Percentiles rank a stretch among this genome's conserved stretches.
phyloP scores from a whole-genome alignment of 2,329 filamentous ascomycete genomes.

The Pseudocercospora vitis region DNA sequence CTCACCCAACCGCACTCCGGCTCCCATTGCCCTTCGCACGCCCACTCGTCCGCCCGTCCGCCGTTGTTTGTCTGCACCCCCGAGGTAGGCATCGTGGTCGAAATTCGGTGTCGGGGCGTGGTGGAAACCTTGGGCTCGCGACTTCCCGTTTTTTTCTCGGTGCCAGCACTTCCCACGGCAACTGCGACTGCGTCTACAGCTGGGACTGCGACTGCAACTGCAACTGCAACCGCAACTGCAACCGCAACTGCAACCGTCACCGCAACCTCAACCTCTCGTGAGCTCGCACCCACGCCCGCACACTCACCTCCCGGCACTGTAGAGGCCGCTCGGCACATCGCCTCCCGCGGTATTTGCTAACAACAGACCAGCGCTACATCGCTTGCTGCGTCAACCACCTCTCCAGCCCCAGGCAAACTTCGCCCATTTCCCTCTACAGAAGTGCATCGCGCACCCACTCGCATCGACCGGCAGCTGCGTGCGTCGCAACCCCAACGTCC shows the following conservation, averaged over 20 bases:
- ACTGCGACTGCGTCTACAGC: too few species aligned
- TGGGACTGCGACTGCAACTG: too few species aligned
- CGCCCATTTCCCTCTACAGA: not conserved
- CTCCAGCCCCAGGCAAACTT: not conserved
- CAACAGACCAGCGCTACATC: not conserved
- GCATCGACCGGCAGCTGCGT: not conserved
- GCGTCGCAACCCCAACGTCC: conserved; percentile 2
- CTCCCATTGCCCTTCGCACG: too few species aligned
- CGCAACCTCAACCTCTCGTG: not conserved
- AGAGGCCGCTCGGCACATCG: not conserved
- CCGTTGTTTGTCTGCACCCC: too few species aligned
- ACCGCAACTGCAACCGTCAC: not conserved
- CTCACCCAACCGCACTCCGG: too few species aligned
- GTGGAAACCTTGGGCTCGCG: too few species aligned
- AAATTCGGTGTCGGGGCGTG: too few species aligned
- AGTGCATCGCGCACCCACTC: not conserved
- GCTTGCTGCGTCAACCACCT: not conserved
- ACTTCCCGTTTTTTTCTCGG: too few species aligned
- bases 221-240: not conserved
- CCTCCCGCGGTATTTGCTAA: not conserved
- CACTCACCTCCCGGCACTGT: not conserved
- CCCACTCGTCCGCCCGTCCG: too few species aligned
- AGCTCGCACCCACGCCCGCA: not conserved
- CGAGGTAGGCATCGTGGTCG: too few species aligned
- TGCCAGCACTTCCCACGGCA: too few species aligned